phyloP scores from a whole-genome alignment of 805 yeast genomes.

The Danielia oregonensis region DNA sequence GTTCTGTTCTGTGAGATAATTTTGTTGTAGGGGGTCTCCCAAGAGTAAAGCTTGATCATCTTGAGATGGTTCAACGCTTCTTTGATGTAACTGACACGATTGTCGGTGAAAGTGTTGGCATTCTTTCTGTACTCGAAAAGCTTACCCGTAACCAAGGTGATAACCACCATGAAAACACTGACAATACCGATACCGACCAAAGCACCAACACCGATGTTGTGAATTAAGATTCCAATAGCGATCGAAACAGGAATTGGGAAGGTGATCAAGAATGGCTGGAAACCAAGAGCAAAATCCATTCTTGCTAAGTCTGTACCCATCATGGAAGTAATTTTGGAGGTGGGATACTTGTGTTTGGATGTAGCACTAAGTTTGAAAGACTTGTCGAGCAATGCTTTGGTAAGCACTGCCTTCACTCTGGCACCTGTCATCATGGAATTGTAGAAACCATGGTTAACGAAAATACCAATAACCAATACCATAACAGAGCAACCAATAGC shows the following conservation, averaged over 20 bases:
- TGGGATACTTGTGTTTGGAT: constrained; percentile 58
- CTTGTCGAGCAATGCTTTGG: constrained; percentile 67
- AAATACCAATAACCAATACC: constrained; percentile 26
- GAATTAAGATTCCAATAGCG: constrained; percentile 58
- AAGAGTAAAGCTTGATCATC: constrained; percentile 81
- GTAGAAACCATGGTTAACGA: constrained; percentile 62
- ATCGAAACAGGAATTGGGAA: constrained; percentile 64
- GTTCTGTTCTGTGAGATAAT: constrained; percentile 53
- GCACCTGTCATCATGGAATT: constrained; percentile 63
- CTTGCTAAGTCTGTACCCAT: constrained; percentile 81
- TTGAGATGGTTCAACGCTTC: constrained; percentile 78
- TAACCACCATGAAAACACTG: constrained; percentile 44
- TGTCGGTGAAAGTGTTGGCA: constrained; percentile 68
- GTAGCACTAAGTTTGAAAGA: constrained; percentile 57
- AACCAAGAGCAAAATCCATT: constrained; percentile 71
- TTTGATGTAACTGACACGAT: constrained; percentile 69
- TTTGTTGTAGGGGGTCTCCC: constrained; percentile 78
- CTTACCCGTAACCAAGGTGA: constrained; percentile 44
- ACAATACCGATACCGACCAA: constrained; percentile 64
- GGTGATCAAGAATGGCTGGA: constrained; percentile 59
- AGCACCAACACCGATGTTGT: constrained; percentile 69
- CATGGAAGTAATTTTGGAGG: constrained; percentile 69
- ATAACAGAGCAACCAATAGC: constrained; percentile 35
- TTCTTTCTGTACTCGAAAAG: constrained; percentile 53
- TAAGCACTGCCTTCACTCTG: constrained; percentile 64